Percentiles rank a stretch among this genome's conserved stretches.
phyloP scores from a whole-genome alignment of 176 grass and related monocot species.

The Oryza brachyantha region DNA sequence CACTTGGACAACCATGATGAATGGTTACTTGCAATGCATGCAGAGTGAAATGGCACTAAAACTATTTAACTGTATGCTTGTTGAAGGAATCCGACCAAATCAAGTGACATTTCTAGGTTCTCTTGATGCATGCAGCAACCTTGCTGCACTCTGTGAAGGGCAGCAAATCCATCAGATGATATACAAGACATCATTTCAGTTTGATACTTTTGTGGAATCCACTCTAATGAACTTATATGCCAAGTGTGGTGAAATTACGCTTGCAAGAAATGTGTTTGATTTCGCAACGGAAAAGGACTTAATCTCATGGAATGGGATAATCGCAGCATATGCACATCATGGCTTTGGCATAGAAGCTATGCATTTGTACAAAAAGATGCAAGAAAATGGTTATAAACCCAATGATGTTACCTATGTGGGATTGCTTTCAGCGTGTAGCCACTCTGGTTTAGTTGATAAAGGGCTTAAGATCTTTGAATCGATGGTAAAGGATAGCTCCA shows the following conservation, averaged over 20 bases:
- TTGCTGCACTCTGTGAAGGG: constrained; percentile 58
- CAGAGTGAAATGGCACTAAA: constrained; percentile 57
- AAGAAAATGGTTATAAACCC: constrained; percentile 55
- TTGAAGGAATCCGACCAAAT: constrained; percentile 56
- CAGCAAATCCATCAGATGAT: constrained; percentile 75
- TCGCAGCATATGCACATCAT: constrained; percentile 71
- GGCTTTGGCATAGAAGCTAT: constrained; percentile 63
- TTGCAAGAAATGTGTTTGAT: constrained; percentile 65
- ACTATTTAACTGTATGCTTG: constrained; percentile 56
- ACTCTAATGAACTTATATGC: constrained; percentile 60
- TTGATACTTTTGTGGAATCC: constrained; percentile 57
- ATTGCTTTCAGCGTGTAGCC: constrained; percentile 80
- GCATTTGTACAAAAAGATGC: constrained; percentile 57
- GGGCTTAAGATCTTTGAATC: constrained; percentile 67
- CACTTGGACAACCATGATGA: constrained; percentile 77
- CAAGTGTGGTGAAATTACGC: constrained; percentile 74
- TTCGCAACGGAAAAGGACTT: constrained; percentile 55
- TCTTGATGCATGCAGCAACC: constrained; percentile 59
- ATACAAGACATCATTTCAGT: constrained; percentile 66
- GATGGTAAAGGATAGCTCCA: constrained; percentile 55
- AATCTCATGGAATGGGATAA: constrained; percentile 78
- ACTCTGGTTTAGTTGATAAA: constrained; percentile 65
- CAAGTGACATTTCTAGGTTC: constrained; percentile 67
- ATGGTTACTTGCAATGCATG: constrained; percentile 56
- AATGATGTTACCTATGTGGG: constrained; percentile 83